A percentile compares a stretch with the other conserved stretches of the same genome.
phyloP scores from a whole-genome alignment of 352 stramenopile genomes.

The Phytophthora chlamydospora region DNA sequence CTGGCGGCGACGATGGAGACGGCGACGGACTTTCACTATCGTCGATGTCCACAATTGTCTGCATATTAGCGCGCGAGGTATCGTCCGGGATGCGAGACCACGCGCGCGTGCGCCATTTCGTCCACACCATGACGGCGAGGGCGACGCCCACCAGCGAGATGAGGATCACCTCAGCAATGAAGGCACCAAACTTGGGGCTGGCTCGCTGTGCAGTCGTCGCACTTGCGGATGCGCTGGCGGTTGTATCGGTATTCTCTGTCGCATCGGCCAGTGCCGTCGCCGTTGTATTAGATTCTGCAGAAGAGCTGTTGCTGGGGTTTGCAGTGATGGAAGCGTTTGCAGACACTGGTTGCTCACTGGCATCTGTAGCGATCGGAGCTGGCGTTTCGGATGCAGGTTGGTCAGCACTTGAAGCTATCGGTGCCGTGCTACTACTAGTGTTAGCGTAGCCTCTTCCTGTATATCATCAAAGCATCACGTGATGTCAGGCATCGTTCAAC shows the following conservation, averaged over 20 bases:
- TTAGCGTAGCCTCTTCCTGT: constrained; percentile 29
- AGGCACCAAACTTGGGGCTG: constrained; percentile 33
- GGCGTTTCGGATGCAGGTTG: constrained; percentile 2
- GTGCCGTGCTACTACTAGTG: constrained; percentile 5
- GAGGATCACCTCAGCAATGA: constrained; percentile 59
- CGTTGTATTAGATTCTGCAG: constrained; percentile 21
- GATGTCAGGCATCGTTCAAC: neutral
- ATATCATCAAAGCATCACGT: constrained; percentile 1
- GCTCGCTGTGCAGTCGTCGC: constrained; percentile 16
- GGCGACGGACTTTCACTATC: constrained; percentile 12
- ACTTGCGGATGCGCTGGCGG: constrained; percentile 5
- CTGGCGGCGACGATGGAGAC: constrained; percentile 24
- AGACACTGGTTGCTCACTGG: constrained; percentile 2
- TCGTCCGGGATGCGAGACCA: constrained; percentile 63
- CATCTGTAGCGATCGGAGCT: constrained; percentile 5
- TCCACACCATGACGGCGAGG: constrained; percentile 53
- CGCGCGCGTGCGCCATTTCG: constrained; percentile 54
- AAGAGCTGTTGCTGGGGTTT: constrained; percentile 19
- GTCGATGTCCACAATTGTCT: constrained; percentile 31
- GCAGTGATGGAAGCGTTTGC: constrained; percentile 7
- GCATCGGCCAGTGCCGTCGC: constrained; percentile 10
- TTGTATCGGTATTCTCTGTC: constrained; percentile 1
- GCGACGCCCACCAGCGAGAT: constrained; percentile 65
- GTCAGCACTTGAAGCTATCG: constrained; percentile 11
- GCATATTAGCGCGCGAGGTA: constrained; percentile 32